These are phyloP conservation scores for Phanerochaete sordida DNA, from an alignment of 768 basidiomycete genomes.

Conservation along the genomic window DNA sequence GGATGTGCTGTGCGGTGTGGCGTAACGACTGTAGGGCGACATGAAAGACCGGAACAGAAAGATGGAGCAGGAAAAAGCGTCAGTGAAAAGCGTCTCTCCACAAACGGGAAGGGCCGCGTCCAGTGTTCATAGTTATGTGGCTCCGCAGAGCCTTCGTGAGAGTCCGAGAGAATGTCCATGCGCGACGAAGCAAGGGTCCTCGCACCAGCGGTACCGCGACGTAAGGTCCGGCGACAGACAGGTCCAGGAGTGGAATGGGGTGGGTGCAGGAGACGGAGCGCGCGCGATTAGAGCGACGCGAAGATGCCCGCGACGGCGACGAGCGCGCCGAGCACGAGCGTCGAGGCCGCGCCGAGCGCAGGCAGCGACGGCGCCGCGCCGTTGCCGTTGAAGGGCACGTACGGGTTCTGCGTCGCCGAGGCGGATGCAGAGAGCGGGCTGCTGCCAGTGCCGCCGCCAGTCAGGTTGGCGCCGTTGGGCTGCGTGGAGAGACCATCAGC, in stretches of 20 bases:
- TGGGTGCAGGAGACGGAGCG: not conserved
- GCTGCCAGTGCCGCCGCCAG: constrained; percentile 52
- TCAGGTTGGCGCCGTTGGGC: constrained; percentile 69
- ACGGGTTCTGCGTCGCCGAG: constrained; percentile 31
- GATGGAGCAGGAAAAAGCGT: too few species aligned
- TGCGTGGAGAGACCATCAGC: constrained; percentile 23
- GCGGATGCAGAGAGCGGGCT: constrained; percentile 31
- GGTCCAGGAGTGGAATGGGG: not conserved
- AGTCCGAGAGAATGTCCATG: too few species aligned
- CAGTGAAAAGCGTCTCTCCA: too few species aligned
- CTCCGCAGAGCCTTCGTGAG: too few species aligned
- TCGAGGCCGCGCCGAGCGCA: constrained; percentile 28
- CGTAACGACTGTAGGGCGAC: too few species aligned
- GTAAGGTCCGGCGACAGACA: too few species aligned
- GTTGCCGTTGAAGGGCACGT: constrained; percentile 45
- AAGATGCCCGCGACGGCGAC: constrained; percentile 27
- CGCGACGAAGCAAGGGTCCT: too few species aligned
- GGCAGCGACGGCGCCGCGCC: constrained; percentile 8
- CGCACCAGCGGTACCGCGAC: too few species aligned
- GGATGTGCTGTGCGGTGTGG: too few species aligned
- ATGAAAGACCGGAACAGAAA: too few species aligned
- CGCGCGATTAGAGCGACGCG: constrained; percentile 13
- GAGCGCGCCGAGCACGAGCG: constrained; percentile 33
- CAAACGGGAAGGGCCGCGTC: too few species aligned
- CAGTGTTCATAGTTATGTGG: too few species aligned